Evolutionary conservation across 73 alveolate genomes (phyloP).

Genomic region (Tetrahymena thermophila): DNA sequence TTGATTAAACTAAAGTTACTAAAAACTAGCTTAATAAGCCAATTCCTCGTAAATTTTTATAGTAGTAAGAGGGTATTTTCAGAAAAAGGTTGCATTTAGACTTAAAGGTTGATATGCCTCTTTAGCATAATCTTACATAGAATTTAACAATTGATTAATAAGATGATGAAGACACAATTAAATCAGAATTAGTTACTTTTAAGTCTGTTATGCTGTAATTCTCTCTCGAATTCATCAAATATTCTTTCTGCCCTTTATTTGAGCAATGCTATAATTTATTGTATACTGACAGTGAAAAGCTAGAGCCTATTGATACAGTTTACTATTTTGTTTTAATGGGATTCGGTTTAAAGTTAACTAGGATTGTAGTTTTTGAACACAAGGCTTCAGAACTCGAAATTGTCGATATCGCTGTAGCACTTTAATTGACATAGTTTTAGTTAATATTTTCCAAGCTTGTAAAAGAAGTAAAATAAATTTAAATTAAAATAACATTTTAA

Average conservation of each 20-base stretch:
- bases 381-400: conserved; percentile 38
- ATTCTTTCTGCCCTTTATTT: conserved; percentile 51
- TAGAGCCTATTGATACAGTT: conserved; percentile 55
- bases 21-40: background rate
- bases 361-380: conserved; percentile 18
- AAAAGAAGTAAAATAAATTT: conserved; percentile 23
- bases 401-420: conserved; percentile 49
- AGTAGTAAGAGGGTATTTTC: background rate
- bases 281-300: conserved; percentile 37
- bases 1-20: conserved; percentile 1
- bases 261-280: conserved; percentile 48
- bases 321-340: conserved; percentile 55
- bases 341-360: conserved; percentile 44
- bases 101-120: conserved; percentile 15
- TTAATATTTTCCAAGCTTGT: conserved; percentile 39
- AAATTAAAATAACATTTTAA: background rate
- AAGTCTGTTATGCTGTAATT: conserved; percentile 15
- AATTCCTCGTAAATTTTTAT: conserved; percentile 5
- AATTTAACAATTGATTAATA: background rate
- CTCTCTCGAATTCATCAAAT: conserved; percentile 51
- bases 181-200: conserved; percentile 19
- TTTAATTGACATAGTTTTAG: conserved; percentile 47
- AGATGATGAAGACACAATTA: conserved; percentile 6
- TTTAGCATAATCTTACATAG: conserved; percentile 11
- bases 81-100: background rate